Percentiles rank a stretch among this genome's conserved stretches.
Evolutionary conservation across 176 grass and related monocot species (phyloP).

Genomic region (Triticum timopheevii): DNA sequence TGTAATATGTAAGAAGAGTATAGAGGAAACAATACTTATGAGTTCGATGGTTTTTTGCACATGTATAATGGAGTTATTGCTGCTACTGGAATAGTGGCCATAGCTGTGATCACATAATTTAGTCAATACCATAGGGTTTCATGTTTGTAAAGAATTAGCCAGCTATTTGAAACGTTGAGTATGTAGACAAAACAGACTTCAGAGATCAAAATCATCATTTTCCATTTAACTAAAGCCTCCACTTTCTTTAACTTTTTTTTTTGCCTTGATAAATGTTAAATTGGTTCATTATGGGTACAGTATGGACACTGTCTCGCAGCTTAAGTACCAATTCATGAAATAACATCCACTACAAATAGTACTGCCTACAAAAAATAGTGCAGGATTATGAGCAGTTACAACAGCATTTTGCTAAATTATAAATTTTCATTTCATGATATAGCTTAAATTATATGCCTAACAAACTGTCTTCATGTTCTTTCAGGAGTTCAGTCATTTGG

Average conservation of each 20-base stretch:
- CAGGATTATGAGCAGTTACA: background rate
- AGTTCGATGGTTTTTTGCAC: too few species aligned
- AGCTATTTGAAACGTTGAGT: background rate
- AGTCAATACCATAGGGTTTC: too few species aligned
- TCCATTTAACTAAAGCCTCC: background rate
- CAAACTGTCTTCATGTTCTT: conserved; percentile 16
- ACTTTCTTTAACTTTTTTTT: background rate
- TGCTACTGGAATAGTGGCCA: too few species aligned
- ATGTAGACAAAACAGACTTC: background rate
- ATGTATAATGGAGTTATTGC: too few species aligned
- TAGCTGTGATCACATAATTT: too few species aligned
- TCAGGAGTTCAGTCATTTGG: conserved; percentile 24
- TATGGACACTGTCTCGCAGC: background rate
- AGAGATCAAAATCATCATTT: background rate
- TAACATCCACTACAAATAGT: background rate
- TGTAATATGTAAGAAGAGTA: too few species aligned
- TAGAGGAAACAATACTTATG: too few species aligned
- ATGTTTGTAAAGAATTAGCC: background rate
- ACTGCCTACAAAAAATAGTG: background rate
- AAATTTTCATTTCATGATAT: background rate
- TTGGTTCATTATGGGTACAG: background rate
- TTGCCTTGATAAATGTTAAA: background rate
- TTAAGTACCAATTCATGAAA: background rate
- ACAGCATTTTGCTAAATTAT: background rate
- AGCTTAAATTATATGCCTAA: background rate